Percentiles rank a stretch among this genome's conserved stretches.
Evolutionary conservation across 148 eudicot genomes (phyloP).

Genomic region (Rhododendron williamsianum): DNA sequence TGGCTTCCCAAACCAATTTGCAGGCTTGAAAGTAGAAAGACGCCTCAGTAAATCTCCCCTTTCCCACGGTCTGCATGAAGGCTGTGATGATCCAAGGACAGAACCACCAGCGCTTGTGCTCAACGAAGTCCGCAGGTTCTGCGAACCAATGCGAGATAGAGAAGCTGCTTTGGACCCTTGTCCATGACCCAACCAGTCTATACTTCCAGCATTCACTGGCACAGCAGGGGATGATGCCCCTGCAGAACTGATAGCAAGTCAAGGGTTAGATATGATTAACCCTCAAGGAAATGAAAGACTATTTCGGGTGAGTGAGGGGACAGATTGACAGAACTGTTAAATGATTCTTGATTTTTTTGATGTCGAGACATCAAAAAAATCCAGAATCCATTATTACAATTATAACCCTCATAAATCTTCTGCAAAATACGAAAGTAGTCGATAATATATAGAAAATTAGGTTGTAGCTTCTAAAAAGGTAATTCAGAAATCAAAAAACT

Average conservation of each 20-base stretch:
- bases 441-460: not conserved
- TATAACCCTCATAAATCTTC: not conserved
- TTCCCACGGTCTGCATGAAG: slow-evolving; percentile 99
- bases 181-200: slow-evolving; percentile 73
- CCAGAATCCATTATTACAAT: not conserved
- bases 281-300: not conserved
- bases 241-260: slow-evolving; percentile 54
- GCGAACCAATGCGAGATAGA: slow-evolving; percentile 57
- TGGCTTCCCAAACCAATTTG: slow-evolving; percentile 87
- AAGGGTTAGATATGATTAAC: slow-evolving; percentile 4
- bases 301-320: not conserved
- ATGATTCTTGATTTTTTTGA: not conserved
- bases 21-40: slow-evolving; percentile 83
- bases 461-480: not conserved
- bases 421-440: not conserved
- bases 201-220: slow-evolving; percentile 69
- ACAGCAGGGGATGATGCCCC: slow-evolving; percentile 92
- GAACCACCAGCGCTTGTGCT: slow-evolving; percentile 89
- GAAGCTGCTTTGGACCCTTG: slow-evolving; percentile 90
- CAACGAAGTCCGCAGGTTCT: slow-evolving; percentile 54
- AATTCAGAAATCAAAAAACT: not conserved
- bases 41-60: slow-evolving; percentile 95
- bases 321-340: not conserved
- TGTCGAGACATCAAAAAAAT: not conserved
- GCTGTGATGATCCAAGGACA: slow-evolving; percentile 76